Conservation (phyloP, 345 rosid species). For the Corchorus capsularis region DNA sequence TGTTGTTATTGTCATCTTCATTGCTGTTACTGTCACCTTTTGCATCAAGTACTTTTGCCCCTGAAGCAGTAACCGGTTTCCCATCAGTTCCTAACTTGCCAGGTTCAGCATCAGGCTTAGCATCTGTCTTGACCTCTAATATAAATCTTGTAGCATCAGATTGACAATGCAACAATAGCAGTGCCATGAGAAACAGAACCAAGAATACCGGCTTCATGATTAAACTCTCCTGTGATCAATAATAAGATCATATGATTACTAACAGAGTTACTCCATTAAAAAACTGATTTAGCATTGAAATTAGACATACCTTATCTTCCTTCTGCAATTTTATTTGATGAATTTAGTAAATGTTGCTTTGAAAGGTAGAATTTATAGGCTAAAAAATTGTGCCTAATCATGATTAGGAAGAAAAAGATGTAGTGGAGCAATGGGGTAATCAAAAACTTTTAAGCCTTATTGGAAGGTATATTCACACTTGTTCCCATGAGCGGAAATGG, state of each 20-base stretch:
- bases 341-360: conserved; percentile 9
- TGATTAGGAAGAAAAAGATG: conserved; percentile 21
- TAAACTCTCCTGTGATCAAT: not conserved
- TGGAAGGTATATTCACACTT: not conserved
- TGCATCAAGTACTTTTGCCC: not conserved
- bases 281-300: not conserved
- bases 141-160: conserved; percentile 29
- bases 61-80: conserved; percentile 1
- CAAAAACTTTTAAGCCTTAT: conserved; percentile 15
- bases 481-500: not conserved
- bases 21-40: not conserved
- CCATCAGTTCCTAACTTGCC: not conserved
- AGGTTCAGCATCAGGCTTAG: no score
- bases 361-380: conserved; percentile 23
- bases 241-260: conserved; percentile 4
- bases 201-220: conserved; percentile 29
- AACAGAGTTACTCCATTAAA: not conserved
- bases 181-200: conserved; percentile 19
- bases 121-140: not conserved
- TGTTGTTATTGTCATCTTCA: conserved; percentile 26
- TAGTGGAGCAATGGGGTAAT: conserved; percentile 25
- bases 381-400: conserved; percentile 15
- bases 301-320: conserved; percentile 15
- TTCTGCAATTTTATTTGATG: conserved; percentile 19
- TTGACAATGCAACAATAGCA: conserved; percentile 24